Base-by-base conservation (phyloP, 2,329 filamentous ascomycete species). In the Diaporthe amygdali region DNA sequence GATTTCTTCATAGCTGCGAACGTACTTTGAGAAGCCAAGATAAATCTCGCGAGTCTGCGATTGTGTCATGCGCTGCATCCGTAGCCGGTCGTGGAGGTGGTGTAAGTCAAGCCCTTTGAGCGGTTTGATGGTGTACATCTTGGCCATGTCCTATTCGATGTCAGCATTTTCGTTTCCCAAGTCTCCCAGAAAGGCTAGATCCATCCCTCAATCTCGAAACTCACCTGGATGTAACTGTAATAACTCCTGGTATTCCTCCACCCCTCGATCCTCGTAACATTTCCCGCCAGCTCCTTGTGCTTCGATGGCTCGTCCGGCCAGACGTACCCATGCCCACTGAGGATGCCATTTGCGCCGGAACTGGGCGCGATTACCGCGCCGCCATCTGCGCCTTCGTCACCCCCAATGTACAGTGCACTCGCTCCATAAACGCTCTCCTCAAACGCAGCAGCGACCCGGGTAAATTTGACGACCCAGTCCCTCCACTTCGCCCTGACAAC, bases 181-280 rank as follows among this genome's bases (percentile, higher is more conserved):
- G 8, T 51, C 37, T 10, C 41, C 34, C 54, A 20, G 8, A 15
- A 25, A 22, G 25, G n/a, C 46, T 82, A 81, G n/a, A 83, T 80
- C 71, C 83, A 15, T 14, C 30, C 3, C 37, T 59, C 9, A n/a
- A 9, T n/a, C 41, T 41, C 5, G 15, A 9, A 25, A 52, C 84
- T 76, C 81, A 91, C 94, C 85, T 97, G 94, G 74, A 98, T 96
- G 79, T 94, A 98, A 75, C 94, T 95, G 83, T 97, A 97, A 79
- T 99, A 99, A 78, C 94, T 97, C 72, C 96, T 89, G 1, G 96
- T 98, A 74, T 94, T 97, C 75, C 96, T 91, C 96, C 96, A 99
- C 70, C 96, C 96, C 83, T 99, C 96, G 73, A 99, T 97, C 70
- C 96, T 89, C 70, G 94, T 94, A 56, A 96, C 94, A 73, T 97